These are phyloP conservation scores for Cryptococcus maquisensis DNA, from an alignment of 1,284 basidiomycete genomes.

Conservation along the genomic window DNA sequence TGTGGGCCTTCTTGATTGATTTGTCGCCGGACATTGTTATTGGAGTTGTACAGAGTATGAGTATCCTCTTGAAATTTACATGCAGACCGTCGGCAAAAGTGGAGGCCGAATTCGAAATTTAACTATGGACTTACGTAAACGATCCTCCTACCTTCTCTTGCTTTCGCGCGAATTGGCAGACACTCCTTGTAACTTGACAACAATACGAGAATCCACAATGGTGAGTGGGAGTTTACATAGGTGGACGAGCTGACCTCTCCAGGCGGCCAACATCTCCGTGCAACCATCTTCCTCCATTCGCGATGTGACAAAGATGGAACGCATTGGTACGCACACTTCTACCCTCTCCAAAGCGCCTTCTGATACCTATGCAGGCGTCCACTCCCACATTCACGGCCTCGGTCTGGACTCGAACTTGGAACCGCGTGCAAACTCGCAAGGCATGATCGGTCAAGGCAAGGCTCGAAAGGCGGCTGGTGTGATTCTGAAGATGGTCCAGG, in stretches of 20 bases:
- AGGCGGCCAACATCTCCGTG: slow-evolving; percentile 51
- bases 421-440: slow-evolving; percentile 75
- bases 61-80: not conserved
- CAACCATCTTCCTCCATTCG: slow-evolving; percentile 53
- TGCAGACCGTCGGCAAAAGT: not conserved
- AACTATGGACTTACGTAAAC: not conserved
- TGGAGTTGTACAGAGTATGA: not conserved
- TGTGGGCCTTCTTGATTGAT: slow-evolving; percentile 7
- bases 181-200: not conserved
- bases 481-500: slow-evolving; percentile 97
- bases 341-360: not conserved
- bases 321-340: slow-evolving; percentile 63
- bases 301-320: slow-evolving; percentile 93
- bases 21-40: slow-evolving; percentile 9
- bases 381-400: slow-evolving; percentile 93
- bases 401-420: slow-evolving; percentile 88
- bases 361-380: slow-evolving; percentile 61
- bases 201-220: not conserved
- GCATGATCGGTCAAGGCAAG: slow-evolving; percentile 94
- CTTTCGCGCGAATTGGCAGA: not conserved
- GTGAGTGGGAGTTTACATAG: not conserved
- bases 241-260: not conserved
- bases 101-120: not conserved
- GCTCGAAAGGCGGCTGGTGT: slow-evolving; percentile 95
- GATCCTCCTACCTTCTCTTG: no score